These are phyloP conservation scores for Garcia nutans DNA, from an alignment of 345 rosid species.

Conservation along the genomic window DNA sequence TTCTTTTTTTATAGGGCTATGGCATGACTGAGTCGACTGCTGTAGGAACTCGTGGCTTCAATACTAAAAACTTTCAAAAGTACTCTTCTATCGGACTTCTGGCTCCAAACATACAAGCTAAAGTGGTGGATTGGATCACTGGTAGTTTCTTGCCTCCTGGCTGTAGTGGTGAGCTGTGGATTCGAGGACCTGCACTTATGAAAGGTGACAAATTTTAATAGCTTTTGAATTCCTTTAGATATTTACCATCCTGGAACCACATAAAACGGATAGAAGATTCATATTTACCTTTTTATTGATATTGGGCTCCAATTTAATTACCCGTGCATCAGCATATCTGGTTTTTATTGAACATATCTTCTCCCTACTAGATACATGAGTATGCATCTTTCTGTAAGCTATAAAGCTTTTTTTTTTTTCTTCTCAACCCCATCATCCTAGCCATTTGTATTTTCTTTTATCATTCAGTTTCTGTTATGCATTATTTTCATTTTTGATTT, in stretches of 20 bases:
- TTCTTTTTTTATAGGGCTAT: conserved; percentile 57
- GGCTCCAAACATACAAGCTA: conserved; percentile 86
- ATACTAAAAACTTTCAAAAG: conserved; percentile 36
- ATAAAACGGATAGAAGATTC: not conserved
- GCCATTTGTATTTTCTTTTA: not conserved
- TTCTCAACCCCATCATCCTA: not conserved
- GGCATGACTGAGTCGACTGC: conserved; percentile 88
- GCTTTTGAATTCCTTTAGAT: not conserved
- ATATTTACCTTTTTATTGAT: not conserved
- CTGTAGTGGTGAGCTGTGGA: conserved; percentile 72
- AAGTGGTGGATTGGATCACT: conserved; percentile 63
- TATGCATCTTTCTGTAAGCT: not conserved
- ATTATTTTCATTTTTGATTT: not conserved
- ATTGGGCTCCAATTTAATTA: not conserved
- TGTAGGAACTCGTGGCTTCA: conserved; percentile 79
- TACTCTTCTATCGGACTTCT: conserved; percentile 70
- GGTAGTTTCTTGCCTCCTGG: conserved; percentile 68
- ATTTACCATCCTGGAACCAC: not conserved
- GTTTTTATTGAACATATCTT: not conserved
- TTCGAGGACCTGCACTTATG: conserved; percentile 79
- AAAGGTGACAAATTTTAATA: conserved; percentile 42
- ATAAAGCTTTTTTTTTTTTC: not conserved
- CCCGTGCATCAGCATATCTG: not conserved
- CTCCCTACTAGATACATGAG: not conserved
- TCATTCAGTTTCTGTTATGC: not conserved